Base-by-base conservation (phyloP, 2,329 filamentous ascomycete species). In the Fusarium udum region DNA sequence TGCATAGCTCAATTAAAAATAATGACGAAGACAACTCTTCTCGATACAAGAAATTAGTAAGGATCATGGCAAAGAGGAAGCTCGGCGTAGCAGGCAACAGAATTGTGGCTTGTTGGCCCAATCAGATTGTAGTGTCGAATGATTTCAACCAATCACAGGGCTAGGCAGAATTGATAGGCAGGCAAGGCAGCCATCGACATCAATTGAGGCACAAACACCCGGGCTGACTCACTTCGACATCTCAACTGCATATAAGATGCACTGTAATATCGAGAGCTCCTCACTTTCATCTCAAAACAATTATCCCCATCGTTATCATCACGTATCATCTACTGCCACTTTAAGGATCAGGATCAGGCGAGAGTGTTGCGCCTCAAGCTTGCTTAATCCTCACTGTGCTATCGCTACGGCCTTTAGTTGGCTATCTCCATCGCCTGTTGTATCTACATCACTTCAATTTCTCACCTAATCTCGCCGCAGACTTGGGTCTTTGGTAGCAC, bases 11-110 rank as follows among this genome's bases (percentile, higher is more conserved):
- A 0, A 52, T 37, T 22, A 18, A n/a, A 9, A 13, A n/a, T 9
- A 9, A 37, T 26, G 2, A 12, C n/a, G n/a, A n/a, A n/a, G n/a
- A n/a, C n/a, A n/a, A n/a, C n/a, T n/a, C n/a, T n/a, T n/a, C n/a
- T n/a, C n/a, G n/a, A n/a, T n/a, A n/a, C n/a, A n/a, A n/a, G n/a
- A n/a, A n/a, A n/a, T n/a, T n/a, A n/a, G n/a, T n/a, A n/a, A n/a
- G n/a, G n/a, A n/a, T n/a, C n/a, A n/a, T n/a, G n/a, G n/a, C n/a
- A n/a, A n/a, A n/a, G n/a, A 53, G 2, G 34, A 28, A 24, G 22
- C 18, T 45, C 56, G 63, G 63, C 26, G 26, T 46, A 43, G 39
- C 39, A 73, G 71, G 71, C 71, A 73, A 31, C 70, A 73, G 61
- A 40, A 28, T 20, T 24, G 10, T 51, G 7, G 4, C 20, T 37